phyloP scores from a whole-genome alignment of 2,329 filamentous ascomycete genomes.

The Fusarium hostae region DNA sequence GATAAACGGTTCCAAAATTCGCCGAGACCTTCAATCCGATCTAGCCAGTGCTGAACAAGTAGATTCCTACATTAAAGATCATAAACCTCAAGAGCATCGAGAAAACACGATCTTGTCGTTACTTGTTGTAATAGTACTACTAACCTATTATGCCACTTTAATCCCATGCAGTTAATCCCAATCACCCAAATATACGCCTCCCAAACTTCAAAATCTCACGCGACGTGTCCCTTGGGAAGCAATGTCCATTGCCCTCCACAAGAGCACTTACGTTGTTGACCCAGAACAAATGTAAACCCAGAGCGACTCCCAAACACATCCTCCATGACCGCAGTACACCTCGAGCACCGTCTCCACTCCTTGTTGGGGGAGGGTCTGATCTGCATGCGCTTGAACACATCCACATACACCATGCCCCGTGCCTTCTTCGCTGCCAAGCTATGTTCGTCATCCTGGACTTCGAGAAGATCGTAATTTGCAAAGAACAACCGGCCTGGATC shows the following conservation, averaged over 20 bases:
- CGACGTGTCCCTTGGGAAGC: constrained; percentile 49
- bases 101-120: neutral
- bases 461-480: constrained; percentile 76
- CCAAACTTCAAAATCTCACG: constrained; percentile 7
- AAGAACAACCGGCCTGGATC: constrained; percentile 78
- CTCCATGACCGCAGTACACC: constrained; percentile 75
- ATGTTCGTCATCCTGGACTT: constrained; percentile 67
- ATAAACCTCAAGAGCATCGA: neutral
- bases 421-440: constrained; percentile 56
- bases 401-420: constrained; percentile 55
- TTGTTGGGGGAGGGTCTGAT: constrained; percentile 50
- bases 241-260: constrained; percentile 66
- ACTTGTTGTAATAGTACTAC: neutral
- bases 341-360: constrained; percentile 57
- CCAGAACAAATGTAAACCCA: constrained; percentile 64
- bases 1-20: neutral
- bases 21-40: constrained; percentile 7
- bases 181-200: constrained; percentile 1
- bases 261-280: constrained; percentile 65
- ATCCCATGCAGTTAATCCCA: neutral
- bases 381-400: constrained; percentile 69
- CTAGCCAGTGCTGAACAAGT: neutral
- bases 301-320: constrained; percentile 62
- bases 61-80: neutral
- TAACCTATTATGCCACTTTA: neutral